Evolutionary conservation across 345 rosid genomes (phyloP).

Genomic region (Orychophragmus violaceus): DNA sequence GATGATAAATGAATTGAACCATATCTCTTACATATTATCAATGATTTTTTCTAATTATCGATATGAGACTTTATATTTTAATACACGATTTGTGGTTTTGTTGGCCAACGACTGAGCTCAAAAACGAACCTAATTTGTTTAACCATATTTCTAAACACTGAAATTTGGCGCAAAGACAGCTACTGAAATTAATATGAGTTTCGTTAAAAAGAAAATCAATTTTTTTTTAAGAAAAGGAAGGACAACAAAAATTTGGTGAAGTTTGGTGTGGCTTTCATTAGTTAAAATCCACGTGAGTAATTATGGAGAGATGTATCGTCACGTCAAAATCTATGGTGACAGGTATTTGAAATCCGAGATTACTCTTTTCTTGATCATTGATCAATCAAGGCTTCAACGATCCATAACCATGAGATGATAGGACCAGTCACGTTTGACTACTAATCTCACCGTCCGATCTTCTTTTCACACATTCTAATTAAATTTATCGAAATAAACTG

Average conservation of each 20-base stretch:
- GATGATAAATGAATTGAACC: too few species aligned
- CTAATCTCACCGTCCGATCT: conserved; percentile 14
- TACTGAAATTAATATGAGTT: neutral
- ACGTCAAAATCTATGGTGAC: conserved; percentile 24
- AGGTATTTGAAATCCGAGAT: conserved; percentile 11
- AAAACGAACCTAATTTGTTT: neutral
- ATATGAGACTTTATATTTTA: too few species aligned
- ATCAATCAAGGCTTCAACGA: conserved; percentile 10
- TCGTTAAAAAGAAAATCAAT: neutral
- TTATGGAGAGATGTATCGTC: conserved; percentile 17
- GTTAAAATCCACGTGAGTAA: conserved; percentile 16
- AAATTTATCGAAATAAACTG: neutral
- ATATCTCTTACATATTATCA: too few species aligned
- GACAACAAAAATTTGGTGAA: neutral
- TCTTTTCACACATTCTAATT: neutral
- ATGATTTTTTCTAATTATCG: too few species aligned
- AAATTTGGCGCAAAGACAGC: neutral
- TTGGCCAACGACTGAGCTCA: neutral
- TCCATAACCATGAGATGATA: conserved; percentile 18
- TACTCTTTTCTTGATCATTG: conserved; percentile 19
- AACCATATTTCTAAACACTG: neutral
- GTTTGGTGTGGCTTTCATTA: conserved; percentile 26
- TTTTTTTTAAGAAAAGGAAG: neutral
- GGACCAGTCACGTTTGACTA: neutral
- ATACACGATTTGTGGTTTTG: neutral